phyloP scores from a whole-genome alignment of 2,329 filamentous ascomycete genomes.

The Colletotrichum musicola region DNA sequence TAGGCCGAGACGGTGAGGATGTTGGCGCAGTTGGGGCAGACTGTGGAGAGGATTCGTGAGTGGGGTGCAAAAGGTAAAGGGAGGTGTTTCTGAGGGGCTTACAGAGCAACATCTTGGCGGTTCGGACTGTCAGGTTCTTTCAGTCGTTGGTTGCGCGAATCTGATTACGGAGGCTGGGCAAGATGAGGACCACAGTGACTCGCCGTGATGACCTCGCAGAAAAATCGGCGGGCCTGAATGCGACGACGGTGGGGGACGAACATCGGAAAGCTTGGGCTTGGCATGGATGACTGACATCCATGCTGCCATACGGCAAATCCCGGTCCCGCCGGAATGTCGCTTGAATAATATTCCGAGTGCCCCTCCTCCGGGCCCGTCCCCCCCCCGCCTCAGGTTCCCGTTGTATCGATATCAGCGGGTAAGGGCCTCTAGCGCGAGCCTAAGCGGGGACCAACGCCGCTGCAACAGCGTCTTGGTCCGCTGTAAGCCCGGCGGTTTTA shows the following conservation, averaged over 20 bases:
- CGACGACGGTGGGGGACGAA: constrained; percentile 37
- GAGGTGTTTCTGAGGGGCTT: constrained; percentile 42
- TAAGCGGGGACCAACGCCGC: constrained; percentile 7
- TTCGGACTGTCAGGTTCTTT: too few relatives aligned
- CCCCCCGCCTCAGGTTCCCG: constrained; percentile 15
- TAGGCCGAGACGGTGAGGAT: constrained; percentile 79
- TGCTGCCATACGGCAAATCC: background rate
- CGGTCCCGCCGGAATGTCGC: constrained; percentile 19
- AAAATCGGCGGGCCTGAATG: constrained; percentile 37
- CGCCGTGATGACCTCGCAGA: constrained; percentile 17
- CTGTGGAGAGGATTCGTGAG: constrained; percentile 52
- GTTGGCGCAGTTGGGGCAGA: constrained; percentile 88
- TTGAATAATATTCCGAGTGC: constrained; percentile 25
- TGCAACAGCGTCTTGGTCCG: constrained; percentile 19
- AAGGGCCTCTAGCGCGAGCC: background rate
- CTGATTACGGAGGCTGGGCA: background rate
- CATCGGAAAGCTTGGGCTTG: constrained; percentile 8
- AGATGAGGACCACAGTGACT: background rate
- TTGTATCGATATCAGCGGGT: background rate
- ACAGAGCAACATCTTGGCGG: constrained; percentile 75
- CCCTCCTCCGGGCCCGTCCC: constrained; percentile 11
- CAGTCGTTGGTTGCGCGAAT: background rate
- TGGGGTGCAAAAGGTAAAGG: background rate
- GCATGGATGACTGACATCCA: background rate
- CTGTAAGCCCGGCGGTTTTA: constrained; percentile 2